Evolutionary conservation across 1,284 basidiomycete genomes (phyloP).

Genomic region (Apiotrichum veenhuisii): DNA sequence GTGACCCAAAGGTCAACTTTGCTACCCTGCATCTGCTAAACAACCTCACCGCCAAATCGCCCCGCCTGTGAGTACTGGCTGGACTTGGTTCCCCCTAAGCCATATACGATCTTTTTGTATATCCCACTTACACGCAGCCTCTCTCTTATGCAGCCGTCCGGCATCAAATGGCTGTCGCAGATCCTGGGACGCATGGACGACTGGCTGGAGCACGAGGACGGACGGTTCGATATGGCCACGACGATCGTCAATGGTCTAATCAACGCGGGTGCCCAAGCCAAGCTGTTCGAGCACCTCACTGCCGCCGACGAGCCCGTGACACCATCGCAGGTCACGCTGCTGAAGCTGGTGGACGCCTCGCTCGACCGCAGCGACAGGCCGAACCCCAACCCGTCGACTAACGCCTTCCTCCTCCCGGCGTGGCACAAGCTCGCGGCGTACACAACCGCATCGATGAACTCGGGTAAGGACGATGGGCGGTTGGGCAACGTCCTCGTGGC

Average conservation of each 20-base stretch:
- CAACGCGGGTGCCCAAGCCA: constrained; percentile 40
- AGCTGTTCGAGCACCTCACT: constrained; percentile 10
- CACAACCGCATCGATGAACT: constrained; percentile 24
- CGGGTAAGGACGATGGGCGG: constrained; percentile 37
- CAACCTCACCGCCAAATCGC: constrained; percentile 63
- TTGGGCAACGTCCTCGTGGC: constrained; percentile 66
- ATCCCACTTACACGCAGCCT: background rate
- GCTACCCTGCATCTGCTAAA: constrained; percentile 66
- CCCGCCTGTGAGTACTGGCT: constrained; percentile 57
- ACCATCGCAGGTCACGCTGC: constrained; percentile 74
- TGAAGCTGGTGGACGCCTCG: constrained; percentile 79
- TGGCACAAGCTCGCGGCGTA: constrained; percentile 25
- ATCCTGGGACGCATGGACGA: constrained; percentile 57
- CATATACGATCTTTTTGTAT: background rate
- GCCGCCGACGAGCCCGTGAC: constrained; percentile 64
- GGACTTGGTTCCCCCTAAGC: background rate
- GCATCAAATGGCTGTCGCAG: constrained; percentile 49
- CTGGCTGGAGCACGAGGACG: constrained; percentile 61
- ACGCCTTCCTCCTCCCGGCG: constrained; percentile 24
- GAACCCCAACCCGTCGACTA: constrained; percentile 7
- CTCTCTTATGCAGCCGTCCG: constrained; percentile 17
- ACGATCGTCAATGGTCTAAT: constrained; percentile 52
- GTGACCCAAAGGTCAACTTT: constrained; percentile 60
- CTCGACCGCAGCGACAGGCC: constrained; percentile 47
- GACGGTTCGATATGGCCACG: constrained; percentile 70